Evolutionary conservation across 108 stramenopile genomes (phyloP), one percentile per base, ranked within the genome.

Genomic region (Cyclotella atomus): DNA sequence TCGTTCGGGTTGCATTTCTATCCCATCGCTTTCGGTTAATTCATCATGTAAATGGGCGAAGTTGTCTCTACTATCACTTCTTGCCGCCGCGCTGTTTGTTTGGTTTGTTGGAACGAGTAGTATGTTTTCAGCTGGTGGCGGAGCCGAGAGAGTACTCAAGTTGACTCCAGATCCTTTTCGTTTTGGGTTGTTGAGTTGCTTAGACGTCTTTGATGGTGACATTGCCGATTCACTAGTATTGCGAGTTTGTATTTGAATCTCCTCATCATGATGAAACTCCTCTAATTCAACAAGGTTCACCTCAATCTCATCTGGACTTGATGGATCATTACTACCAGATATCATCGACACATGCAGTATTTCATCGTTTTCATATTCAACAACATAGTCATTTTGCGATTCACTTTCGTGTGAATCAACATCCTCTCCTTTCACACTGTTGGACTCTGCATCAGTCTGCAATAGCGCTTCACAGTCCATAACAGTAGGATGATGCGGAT

Each of bases 1-100:
- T 0, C 81, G 68, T 46, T 75, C 30, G 29, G 36, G 57, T 60
- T 82, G 67, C 81, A 71, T 82, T 52, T 82, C 81, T 3, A 82
- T 66, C 9, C 81, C 69, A 49, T 57, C n/a, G n/a, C n/a, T n/a
- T n/a, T n/a, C n/a, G n/a, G n/a, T n/a, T n/a, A n/a, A n/a, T n/a
- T n/a, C n/a, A n/a, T n/a, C n/a, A n/a, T n/a, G n/a, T n/a, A n/a
- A n/a, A n/a, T n/a, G n/a, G 16, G 56, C n/a, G 30, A 59, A 15
- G 12, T 29, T 15, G 33, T 59, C 33, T n/a, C 15, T 59, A 12
- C 0, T 59, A 17, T 2, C 19, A 15, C 29, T 33, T 12, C 15
- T 2, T 3, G 2, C 8, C 33, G 29, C 43, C 38, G 17, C 16
- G 12, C 0, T 43, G 0, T 62, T 1, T 20, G 0, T 9, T 24